A percentile compares a stretch with the other conserved stretches of the same genome.
Conservation (phyloP, 805 yeast genomes). For the Limtongia smithiae region DNA sequence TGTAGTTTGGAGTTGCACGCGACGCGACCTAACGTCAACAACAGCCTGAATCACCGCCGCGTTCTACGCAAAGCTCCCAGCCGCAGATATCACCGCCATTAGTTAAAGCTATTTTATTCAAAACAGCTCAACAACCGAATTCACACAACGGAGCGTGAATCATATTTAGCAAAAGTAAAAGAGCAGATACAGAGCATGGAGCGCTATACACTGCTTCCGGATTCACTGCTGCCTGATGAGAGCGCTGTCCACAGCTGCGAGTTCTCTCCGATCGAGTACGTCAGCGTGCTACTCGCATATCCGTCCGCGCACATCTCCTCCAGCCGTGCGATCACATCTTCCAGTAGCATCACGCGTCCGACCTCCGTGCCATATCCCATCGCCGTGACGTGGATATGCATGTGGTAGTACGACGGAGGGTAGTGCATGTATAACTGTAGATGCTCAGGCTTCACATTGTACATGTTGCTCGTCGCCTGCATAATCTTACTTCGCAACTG, state of each 20-base stretch:
- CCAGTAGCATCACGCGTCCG: slow-evolving; percentile 81
- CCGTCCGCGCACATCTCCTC: slow-evolving; percentile 39
- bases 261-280: slow-evolving; percentile 69
- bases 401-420: slow-evolving; percentile 94
- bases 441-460: slow-evolving; percentile 50
- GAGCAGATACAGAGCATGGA: no score
- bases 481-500: slow-evolving; percentile 46
- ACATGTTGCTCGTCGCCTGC: slow-evolving; percentile 47
- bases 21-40: no score
- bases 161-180: no score
- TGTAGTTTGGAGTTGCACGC: no score
- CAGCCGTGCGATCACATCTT: slow-evolving; percentile 75
- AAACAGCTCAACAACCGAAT: no score
- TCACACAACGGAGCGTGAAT: no score
- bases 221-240: no score
- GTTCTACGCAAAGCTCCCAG: no score
- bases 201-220: no score
- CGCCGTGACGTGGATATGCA: slow-evolving; percentile 80
- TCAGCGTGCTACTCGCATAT: slow-evolving; percentile 53
- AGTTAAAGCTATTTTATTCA: no score
- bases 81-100: no score
- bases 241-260: slow-evolving; percentile 81
- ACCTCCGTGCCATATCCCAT: slow-evolving; percentile 64
- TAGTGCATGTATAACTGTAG: slow-evolving; percentile 78
- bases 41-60: no score